Evolutionary conservation across 371 early-diverging fungal genomes (phyloP), one percentile per base, ranked within the genome.

Genomic region (Gilbertella persicaria): DNA sequence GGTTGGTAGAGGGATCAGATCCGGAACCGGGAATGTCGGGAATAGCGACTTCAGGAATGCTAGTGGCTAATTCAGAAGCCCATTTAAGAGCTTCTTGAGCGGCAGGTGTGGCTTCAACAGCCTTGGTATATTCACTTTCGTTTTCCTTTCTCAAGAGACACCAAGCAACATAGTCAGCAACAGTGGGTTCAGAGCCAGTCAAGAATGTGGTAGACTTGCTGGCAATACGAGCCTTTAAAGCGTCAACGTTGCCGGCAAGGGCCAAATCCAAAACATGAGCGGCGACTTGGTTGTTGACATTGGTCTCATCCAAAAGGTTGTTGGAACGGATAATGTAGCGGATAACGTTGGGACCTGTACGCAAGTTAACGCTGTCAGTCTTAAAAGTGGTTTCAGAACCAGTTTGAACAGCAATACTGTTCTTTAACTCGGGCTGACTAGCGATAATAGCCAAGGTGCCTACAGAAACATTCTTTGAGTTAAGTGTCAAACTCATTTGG

Each of bases 81-180:
- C 60, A 60, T 16, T 46, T 47, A 28, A 61, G 53, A 13, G 58
- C 59, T 17, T 60, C 58, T 30, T 72, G 64, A 6, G 58, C 47
- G 35, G 64, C 55, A 40, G 59, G 21, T n/a, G 58, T 49, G 14
- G 75, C 66, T 36, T 67, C 55, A 45, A 71, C 50, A 30, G 69
- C 62, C 29, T 52, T 56, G 20, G 69, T 63, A 44, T 67, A 69
- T 10, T 55, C 53, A 26, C 56, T 53, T 24, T 62, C 63, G n/a
- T 56, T 55, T 41, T 61, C 55, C 41, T 69, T 38, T 54, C 71
- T 72, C 53, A 76, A 66, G n/a, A 57, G 54, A 38, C 62, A 76
- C 78, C 81, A 79, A 49, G 69, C 75, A 5, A 79, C 59, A 36
- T 64, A 73, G 57, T 79, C 81, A 2, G 62, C 67, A 45, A 79